These are phyloP conservation scores for Tetrahymena thermophila DNA, from an alignment of 73 alveolate species.

Conservation along the genomic window DNA sequence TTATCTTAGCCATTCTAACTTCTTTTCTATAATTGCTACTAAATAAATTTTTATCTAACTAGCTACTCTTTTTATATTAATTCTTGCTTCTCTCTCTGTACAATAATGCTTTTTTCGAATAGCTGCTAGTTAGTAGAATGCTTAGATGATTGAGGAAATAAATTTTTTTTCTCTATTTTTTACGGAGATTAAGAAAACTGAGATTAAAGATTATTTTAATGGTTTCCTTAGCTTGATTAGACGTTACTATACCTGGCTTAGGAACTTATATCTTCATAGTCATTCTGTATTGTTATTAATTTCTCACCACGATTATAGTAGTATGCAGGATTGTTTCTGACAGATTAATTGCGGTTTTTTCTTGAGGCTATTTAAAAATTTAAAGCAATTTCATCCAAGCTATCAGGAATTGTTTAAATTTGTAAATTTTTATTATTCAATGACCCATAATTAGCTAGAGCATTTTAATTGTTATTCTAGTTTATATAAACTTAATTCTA, in stretches of 20 bases:
- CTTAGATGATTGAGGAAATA: background rate
- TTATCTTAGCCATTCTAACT: background rate
- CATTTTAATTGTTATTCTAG: background rate
- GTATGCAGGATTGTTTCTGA: background rate
- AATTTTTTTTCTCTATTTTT: background rate
- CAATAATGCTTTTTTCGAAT: background rate
- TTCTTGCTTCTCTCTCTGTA: background rate
- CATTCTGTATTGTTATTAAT: background rate
- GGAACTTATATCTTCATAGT: background rate
- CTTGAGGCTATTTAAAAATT: background rate
- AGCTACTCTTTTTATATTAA: background rate
- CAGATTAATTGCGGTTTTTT: background rate
- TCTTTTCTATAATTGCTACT: background rate
- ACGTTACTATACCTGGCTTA: background rate
- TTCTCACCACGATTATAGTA: background rate
- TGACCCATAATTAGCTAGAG: background rate
- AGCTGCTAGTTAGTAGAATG: background rate
- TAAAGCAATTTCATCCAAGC: background rate
- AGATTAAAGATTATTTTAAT: background rate
- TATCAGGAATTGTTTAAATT: background rate
- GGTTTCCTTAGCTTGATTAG: background rate
- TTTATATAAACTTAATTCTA: background rate
- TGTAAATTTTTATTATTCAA: background rate
- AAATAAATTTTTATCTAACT: background rate
- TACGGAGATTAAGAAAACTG: background rate